A percentile compares a stretch with the other conserved stretches of the same genome.
Conservation (phyloP, 805 yeast species). For the Candida vaughaniae region DNA sequence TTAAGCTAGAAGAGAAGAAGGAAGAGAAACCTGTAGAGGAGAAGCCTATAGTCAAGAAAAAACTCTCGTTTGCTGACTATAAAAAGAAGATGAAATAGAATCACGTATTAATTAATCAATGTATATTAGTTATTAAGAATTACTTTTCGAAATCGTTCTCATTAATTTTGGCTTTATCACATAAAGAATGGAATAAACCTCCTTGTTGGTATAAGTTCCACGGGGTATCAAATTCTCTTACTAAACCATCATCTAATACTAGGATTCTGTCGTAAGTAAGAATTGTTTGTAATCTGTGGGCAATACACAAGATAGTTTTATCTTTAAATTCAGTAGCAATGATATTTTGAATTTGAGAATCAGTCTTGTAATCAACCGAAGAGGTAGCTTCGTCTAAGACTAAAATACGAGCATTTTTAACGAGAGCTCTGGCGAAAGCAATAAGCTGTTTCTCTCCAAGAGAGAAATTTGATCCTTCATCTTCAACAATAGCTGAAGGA, state of each 20-base stretch:
- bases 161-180: slow-evolving; percentile 49
- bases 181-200: slow-evolving; percentile 64
- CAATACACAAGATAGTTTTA: slow-evolving; percentile 82
- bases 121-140: neutral
- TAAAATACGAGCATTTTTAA: slow-evolving; percentile 69
- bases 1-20: slow-evolving; percentile 6
- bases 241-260: slow-evolving; percentile 79
- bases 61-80: slow-evolving; percentile 74
- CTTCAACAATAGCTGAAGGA: slow-evolving; percentile 49
- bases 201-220: slow-evolving; percentile 50
- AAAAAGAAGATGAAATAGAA: slow-evolving; percentile 50
- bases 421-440: slow-evolving; percentile 80
- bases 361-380: slow-evolving; percentile 83
- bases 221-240: slow-evolving; percentile 75
- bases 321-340: slow-evolving; percentile 62
- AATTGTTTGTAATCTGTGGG: slow-evolving; percentile 79
- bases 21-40: slow-evolving; percentile 7
- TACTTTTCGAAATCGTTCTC: slow-evolving; percentile 38
- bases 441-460: slow-evolving; percentile 77
- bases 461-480: slow-evolving; percentile 73
- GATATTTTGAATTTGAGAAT: slow-evolving; percentile 70
- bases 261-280: slow-evolving; percentile 72
- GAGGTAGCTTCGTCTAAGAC: slow-evolving; percentile 85
- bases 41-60: slow-evolving; percentile 31
- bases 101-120: slow-evolving; percentile 12